Conservation (phyloP, 1,139 yeast genomes). For the Petasospora fabianii region DNA sequence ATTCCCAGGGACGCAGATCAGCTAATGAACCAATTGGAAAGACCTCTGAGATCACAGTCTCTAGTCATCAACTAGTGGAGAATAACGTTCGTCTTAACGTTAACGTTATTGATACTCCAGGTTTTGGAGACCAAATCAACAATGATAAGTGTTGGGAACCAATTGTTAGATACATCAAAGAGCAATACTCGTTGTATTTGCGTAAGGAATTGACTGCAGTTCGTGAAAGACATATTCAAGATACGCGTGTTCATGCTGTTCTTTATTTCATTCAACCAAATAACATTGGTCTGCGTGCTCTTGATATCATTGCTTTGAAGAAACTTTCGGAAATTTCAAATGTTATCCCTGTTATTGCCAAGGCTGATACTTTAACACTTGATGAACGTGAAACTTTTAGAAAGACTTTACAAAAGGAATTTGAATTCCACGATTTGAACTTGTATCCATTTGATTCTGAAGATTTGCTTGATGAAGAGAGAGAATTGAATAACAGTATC, state of each 20-base stretch:
- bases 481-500: conserved; percentile 72
- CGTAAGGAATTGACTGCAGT: conserved; percentile 96
- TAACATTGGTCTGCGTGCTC: conserved; percentile 70
- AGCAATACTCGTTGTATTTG: conserved; percentile 89
- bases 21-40: conserved; percentile 68
- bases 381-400: conserved; percentile 81
- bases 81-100: conserved; percentile 83
- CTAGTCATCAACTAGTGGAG: conserved; percentile 68
- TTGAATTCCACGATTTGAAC: conserved; percentile 66
- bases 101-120: conserved; percentile 93
- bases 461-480: conserved; percentile 73
- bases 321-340: conserved; percentile 88
- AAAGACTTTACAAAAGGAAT: conserved; percentile 71
- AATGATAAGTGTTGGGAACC: conserved; percentile 98
- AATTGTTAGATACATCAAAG: conserved; percentile 89
- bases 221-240: conserved; percentile 78
- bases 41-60: conserved; percentile 83
- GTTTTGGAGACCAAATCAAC: conserved; percentile 95
- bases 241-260: conserved; percentile 93
- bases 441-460: conserved; percentile 86
- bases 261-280: conserved; percentile 90
- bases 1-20: conserved; percentile 64
- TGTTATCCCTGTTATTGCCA: conserved; percentile 93
- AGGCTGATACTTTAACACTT: conserved; percentile 82
- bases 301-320: conserved; percentile 80